Percentiles rank a stretch among this genome's conserved stretches.
Evolutionary conservation across 306 rosid genomes (phyloP).

Genomic region (Cicer cuneatum): DNA sequence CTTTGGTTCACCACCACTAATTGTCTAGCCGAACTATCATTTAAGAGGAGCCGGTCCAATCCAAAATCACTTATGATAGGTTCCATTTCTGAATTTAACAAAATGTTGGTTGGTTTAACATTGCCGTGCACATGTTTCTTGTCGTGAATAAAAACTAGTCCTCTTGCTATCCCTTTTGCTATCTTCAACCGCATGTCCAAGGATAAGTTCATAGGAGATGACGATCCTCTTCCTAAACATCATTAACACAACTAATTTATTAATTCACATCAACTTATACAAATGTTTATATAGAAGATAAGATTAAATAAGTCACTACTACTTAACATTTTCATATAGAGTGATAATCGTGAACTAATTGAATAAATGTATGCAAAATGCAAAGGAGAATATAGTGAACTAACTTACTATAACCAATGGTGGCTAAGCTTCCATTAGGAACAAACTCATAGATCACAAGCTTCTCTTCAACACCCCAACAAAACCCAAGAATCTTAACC

Average conservation of each 20-base stretch:
- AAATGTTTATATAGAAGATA: too few relatives aligned
- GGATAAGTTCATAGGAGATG: constrained; percentile 61
- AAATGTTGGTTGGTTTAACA: constrained; percentile 77
- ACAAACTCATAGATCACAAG: constrained; percentile 77
- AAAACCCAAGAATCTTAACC: constrained; percentile 77
- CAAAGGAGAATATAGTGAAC: constrained; percentile 16
- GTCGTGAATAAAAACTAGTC: constrained; percentile 78
- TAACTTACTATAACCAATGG: constrained; percentile 66
- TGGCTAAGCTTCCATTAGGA: constrained; percentile 73
- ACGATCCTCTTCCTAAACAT: constrained; percentile 68
- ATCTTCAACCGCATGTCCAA: constrained; percentile 70
- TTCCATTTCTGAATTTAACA: constrained; percentile 69
- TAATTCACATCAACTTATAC: background rate
- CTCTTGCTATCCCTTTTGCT: constrained; percentile 79
- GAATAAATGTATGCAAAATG: background rate
- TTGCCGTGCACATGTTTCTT: constrained; percentile 88
- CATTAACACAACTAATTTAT: constrained; percentile 9
- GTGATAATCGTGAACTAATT: background rate
- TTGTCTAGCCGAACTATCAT: constrained; percentile 55
- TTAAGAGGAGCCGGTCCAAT: constrained; percentile 57
- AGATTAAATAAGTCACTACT: too few relatives aligned
- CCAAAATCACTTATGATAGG: constrained; percentile 79
- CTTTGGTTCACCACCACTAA: constrained; percentile 54
- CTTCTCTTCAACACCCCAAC: constrained; percentile 85
- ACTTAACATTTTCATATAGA: too few relatives aligned